Percentiles rank a stretch among this genome's conserved stretches.
These are phyloP conservation scores for Fomitopsis pinicola DNA, from an alignment of 1,284 basidiomycete genomes.

Conservation along the genomic window DNA sequence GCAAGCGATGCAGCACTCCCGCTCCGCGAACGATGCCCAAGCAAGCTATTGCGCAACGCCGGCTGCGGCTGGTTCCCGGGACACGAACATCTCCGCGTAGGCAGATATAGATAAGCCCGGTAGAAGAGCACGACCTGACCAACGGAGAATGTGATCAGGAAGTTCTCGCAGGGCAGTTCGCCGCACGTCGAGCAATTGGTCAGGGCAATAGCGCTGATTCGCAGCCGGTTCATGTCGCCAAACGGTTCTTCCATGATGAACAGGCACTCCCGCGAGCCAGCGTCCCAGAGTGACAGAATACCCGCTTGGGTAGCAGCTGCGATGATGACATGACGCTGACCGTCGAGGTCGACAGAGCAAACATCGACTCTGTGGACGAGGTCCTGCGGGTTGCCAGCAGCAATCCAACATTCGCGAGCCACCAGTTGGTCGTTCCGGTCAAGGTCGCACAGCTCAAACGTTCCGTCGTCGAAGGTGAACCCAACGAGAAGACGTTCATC, in stretches of 20 bases:
- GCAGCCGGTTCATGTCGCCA: constrained; percentile 49
- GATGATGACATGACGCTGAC: constrained; percentile 47
- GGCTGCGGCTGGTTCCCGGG: constrained; percentile 39
- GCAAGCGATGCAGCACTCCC: constrained; percentile 48
- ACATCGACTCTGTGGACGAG: constrained; percentile 48
- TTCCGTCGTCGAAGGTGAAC: constrained; percentile 61
- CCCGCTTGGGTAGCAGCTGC: constrained; percentile 63
- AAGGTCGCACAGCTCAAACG: constrained; percentile 54
- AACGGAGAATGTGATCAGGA: constrained; percentile 59
- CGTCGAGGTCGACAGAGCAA: constrained; percentile 47
- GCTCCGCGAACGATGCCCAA: constrained; percentile 55
- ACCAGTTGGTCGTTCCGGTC: constrained; percentile 36
- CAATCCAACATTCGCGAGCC: constrained; percentile 41
- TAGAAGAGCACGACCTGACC: constrained; percentile 58
- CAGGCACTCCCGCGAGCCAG: constrained; percentile 53
- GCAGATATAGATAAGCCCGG: constrained; percentile 54
- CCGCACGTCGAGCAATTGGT: constrained; percentile 65
- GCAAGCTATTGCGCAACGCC: constrained; percentile 34
- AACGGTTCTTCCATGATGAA: constrained; percentile 53
- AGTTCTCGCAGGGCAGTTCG: constrained; percentile 57
- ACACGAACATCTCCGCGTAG: constrained; percentile 63
- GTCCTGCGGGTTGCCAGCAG: constrained; percentile 55
- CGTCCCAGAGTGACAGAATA: constrained; percentile 69
- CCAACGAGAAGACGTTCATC: constrained; percentile 47
- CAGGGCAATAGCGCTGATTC: constrained; percentile 44